Conservation (phyloP, 169 alveolate species). For the Eimeria tenella region DNA sequence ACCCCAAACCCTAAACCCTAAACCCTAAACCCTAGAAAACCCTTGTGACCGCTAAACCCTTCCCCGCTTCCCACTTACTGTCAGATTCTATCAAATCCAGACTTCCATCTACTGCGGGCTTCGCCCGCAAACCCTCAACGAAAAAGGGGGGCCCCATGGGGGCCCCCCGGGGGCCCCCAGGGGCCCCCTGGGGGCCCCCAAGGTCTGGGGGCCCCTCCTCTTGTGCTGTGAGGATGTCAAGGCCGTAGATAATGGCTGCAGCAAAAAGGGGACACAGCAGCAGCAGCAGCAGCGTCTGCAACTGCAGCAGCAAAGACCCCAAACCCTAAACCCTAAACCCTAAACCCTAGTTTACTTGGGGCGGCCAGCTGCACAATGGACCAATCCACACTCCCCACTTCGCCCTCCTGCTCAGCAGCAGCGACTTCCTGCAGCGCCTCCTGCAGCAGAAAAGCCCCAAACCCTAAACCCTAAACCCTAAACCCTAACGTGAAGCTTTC, state of each 20-base stretch:
- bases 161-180: conserved; percentile 6
- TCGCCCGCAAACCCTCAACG: conserved; percentile 47
- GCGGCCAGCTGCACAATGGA: conserved; percentile 58
- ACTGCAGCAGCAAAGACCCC: background rate
- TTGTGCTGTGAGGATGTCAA: conserved; percentile 33
- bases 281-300: background rate
- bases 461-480: conserved; percentile 20
- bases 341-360: conserved; percentile 19
- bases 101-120: conserved; percentile 60
- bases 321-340: conserved; percentile 19
- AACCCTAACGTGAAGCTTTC: background rate
- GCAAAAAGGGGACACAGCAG: background rate
- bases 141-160: conserved; percentile 49
- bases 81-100: conserved; percentile 9
- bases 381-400: conserved; percentile 37
- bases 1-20: too few relatives aligned
- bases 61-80: conserved; percentile 7
- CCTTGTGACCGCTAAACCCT: background rate
- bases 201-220: background rate
- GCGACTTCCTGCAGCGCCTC: conserved; percentile 31
- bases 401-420: conserved; percentile 36
- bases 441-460: conserved; percentile 10
- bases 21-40: too few relatives aligned
- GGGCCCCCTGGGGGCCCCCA: background rate
- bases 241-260: conserved; percentile 42